Evolutionary conservation across 345 rosid species (phyloP).

Genomic region (Aquilaria yunnanensis): DNA sequence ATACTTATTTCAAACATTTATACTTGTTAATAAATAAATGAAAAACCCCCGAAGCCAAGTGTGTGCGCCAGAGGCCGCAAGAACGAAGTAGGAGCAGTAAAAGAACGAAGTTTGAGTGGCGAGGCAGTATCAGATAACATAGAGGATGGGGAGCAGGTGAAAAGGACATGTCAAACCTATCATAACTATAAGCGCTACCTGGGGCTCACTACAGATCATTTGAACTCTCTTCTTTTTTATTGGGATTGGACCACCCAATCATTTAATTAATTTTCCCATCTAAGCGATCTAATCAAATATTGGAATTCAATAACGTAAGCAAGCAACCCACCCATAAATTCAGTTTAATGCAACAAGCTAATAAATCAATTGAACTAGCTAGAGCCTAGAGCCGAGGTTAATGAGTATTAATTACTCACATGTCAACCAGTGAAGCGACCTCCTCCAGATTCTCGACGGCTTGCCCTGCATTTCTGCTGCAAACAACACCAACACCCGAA

Average conservation of each 20-base stretch:
- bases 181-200: background rate
- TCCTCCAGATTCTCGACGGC: conserved; percentile 66
- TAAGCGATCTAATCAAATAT: too few species aligned
- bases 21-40: too few species aligned
- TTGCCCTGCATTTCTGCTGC: conserved; percentile 20
- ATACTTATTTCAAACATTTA: too few species aligned
- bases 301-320: too few species aligned
- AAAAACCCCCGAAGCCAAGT: too few species aligned
- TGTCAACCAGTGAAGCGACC: conserved; percentile 65
- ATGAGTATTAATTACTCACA: conserved; percentile 40
- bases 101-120: conserved; percentile 7
- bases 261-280: background rate
- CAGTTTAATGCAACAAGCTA: background rate
- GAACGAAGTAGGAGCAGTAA: background rate
- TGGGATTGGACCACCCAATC: background rate
- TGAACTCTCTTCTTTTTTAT: background rate
- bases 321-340: background rate
- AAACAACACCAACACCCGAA: too few species aligned
- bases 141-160: background rate
- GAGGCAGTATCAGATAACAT: background rate
- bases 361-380: background rate
- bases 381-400: background rate
- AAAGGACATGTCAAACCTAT: background rate
- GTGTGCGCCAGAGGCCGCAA: too few species aligned
- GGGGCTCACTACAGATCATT: background rate